These are phyloP conservation scores for Hypholoma sublateritium DNA, from an alignment of 768 basidiomycete species.

Conservation along the genomic window DNA sequence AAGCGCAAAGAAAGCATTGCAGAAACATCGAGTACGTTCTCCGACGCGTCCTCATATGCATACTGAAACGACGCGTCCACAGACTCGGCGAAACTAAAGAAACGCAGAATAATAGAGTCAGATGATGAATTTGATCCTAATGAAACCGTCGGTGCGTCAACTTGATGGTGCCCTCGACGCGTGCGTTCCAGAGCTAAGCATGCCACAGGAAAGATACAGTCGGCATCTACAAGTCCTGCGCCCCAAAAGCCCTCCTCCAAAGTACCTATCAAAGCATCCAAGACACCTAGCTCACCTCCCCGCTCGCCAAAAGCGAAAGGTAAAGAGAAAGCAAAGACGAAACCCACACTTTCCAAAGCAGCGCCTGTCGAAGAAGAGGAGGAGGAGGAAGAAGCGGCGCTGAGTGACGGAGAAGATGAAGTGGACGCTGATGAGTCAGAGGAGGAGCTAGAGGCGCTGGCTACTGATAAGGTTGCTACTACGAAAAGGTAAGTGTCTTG, in stretches of 20 bases:
- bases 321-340: slow-evolving; percentile 16
- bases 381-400: slow-evolving; percentile 25
- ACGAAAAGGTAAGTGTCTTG: slow-evolving; percentile 55
- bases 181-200: background rate
- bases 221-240: background rate
- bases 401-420: slow-evolving; percentile 27
- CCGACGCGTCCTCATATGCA: background rate
- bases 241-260: slow-evolving; percentile 1
- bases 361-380: slow-evolving; percentile 17
- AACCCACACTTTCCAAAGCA: slow-evolving; percentile 1
- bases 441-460: slow-evolving; percentile 31
- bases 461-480: slow-evolving; percentile 39
- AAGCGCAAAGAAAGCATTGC: slow-evolving; percentile 36
- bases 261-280: background rate
- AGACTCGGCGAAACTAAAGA: slow-evolving; percentile 44
- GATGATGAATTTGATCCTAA: slow-evolving; percentile 47
- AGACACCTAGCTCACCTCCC: slow-evolving; percentile 2
- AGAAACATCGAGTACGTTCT: slow-evolving; percentile 12
- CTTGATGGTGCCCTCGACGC: background rate
- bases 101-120: slow-evolving; percentile 51
- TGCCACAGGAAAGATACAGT: background rate
- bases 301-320: slow-evolving; percentile 13
- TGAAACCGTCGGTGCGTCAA: slow-evolving; percentile 7
- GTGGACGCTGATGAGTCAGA: slow-evolving; percentile 22
- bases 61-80: slow-evolving; percentile 1